Base-by-base conservation (phyloP, 352 stramenopile species). In the Globisporangium nagaii region DNA sequence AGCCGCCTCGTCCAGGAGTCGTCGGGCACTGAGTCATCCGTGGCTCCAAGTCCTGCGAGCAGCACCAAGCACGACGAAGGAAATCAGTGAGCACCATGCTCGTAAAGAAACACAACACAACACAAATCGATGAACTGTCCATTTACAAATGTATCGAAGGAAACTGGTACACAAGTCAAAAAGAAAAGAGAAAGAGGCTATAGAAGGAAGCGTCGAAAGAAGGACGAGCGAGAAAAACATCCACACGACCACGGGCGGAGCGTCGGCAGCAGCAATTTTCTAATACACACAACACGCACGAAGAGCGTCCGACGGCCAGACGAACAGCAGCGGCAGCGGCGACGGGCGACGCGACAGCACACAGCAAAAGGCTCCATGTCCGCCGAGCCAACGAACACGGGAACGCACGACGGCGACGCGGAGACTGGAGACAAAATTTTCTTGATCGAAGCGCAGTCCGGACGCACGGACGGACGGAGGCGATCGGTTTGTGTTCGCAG, bases 1-100 rank as follows among this genome's bases (percentile, higher is more conserved):
- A 56, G 56, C 34, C 73, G 73, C 0, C 53, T 86, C 12, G 30
- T 27, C 32, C 36, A 60, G 43, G 17, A 28, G 15, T 31, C 36
- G 6, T n/a, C n/a, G n/a, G n/a, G n/a, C n/a, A n/a, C n/a, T n/a
- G n/a, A n/a, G n/a, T n/a, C n/a, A n/a, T n/a, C n/a, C n/a, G n/a
- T n/a, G n/a, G n/a, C n/a, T n/a, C n/a, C n/a, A n/a, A 47, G 10
- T 37, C 11, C n/a, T 2, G n/a, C n/a, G 25, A 39, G 10, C 12
- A 25, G 6, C 12, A 57, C 7, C 11, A 31, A 49, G 19, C 25
- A 22, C 20, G 4, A 40, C n/a, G 17, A 17, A 7, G 22, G n/a
- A 20, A 10, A 45, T 19, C 12, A 28, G n/a, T 45, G 28, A 36
- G 22, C 30, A 13, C 39, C 7, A 44, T 44, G 28, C 19, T 22